Conservation (phyloP, 257 asterid genomes). For the Solanum pennellii region DNA sequence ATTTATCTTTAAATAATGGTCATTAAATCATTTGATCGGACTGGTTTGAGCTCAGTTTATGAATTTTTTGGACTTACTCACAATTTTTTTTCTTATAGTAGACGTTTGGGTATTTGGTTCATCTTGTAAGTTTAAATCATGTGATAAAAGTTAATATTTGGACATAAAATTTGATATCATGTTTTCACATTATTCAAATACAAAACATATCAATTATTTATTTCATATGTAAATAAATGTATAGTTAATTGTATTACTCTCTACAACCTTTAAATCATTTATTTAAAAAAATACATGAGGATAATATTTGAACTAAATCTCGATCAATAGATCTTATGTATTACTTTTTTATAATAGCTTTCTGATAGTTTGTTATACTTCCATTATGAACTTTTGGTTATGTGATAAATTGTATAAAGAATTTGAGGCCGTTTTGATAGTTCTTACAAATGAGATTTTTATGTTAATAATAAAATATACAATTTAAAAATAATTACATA, state of each 20-base stretch:
- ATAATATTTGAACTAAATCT: background rate
- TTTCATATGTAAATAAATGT: background rate
- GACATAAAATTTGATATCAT: background rate
- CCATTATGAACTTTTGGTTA: background rate
- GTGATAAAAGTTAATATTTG: background rate
- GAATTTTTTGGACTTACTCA: background rate
- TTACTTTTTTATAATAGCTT: no score
- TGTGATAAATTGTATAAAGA: background rate
- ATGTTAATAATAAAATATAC: no score
- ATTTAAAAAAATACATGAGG: background rate
- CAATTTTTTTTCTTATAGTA: background rate
- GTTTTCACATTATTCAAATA: background rate
- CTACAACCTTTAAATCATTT: background rate
- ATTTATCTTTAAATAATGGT: background rate
- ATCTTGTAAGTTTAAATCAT: background rate
- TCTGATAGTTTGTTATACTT: no score
- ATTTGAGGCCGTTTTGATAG: background rate
- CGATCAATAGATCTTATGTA: background rate
- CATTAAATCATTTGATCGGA: background rate
- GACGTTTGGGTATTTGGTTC: background rate
- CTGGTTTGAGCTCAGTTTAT: background rate
- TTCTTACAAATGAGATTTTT: no score
- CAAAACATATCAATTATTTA: background rate
- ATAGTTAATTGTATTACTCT: background rate
- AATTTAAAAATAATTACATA: background rate